phyloP scores from a whole-genome alignment of 2,329 filamentous ascomycete species.

The Exophiala sideris region DNA sequence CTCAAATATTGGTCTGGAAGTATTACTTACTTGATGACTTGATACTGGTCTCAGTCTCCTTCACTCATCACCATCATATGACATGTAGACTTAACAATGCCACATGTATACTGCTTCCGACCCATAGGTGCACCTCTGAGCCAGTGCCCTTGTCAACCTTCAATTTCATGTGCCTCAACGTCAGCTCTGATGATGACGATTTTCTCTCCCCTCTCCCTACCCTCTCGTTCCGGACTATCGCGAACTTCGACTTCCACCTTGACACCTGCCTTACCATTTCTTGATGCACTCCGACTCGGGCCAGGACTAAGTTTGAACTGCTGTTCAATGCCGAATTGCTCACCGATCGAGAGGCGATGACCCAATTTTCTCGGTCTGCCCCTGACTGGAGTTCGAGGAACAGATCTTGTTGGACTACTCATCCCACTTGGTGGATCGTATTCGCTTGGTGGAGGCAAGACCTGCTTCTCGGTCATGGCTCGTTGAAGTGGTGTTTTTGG shows the following conservation, averaged over 20 bases:
- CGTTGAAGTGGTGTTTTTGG: constrained; percentile 17
- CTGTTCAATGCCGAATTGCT: constrained; percentile 19
- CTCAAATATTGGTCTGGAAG: not conserved
- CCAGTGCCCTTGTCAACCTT: constrained; percentile 35
- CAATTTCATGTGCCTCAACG: constrained; percentile 12
- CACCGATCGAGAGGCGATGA: constrained; percentile 17
- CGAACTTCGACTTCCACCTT: constrained; percentile 27
- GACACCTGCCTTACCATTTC: constrained; percentile 17
- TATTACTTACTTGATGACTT: too few species aligned
- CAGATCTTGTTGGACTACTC: constrained; percentile 12
- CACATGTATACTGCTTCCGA: constrained; percentile 44
- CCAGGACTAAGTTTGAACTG: constrained; percentile 22
- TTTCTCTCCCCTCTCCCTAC: constrained; percentile 20
- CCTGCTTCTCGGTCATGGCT: constrained; percentile 23
- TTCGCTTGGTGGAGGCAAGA: constrained; percentile 8
- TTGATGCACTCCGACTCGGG: constrained; percentile 22
- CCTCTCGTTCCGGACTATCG: constrained; percentile 24
- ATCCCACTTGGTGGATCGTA: constrained; percentile 4
- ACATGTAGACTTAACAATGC: not conserved
- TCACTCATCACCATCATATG: too few species aligned
- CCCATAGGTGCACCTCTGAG: constrained; percentile 31
- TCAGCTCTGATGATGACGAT: constrained; percentile 25
- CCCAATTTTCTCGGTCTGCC: constrained; percentile 18
- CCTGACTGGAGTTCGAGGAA: constrained; percentile 15
- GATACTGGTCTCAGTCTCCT: too few species aligned